Evolutionary conservation across 306 rosid genomes (phyloP), one percentile per base, ranked within the genome.

Genomic region (Medicago arabica): DNA sequence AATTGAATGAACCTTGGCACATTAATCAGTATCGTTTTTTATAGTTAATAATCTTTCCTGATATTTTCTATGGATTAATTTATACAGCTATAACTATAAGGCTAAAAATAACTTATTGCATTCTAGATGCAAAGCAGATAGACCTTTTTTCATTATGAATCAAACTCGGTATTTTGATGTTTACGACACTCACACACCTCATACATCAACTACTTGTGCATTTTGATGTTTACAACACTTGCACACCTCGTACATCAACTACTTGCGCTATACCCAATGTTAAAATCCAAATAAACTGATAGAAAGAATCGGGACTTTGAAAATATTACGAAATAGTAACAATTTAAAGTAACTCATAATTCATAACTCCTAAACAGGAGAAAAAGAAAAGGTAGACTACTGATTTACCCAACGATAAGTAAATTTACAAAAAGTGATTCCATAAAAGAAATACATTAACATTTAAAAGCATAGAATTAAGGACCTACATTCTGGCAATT

Each of bases 401-500:
- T 9, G n/a, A 21, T 57, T 57, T 57, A 8, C 4, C 41, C 16
- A 60, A 6, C 4, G 65, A 15, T n/a, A 60, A 28, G n/a, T 14
- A 28, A 60, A 60, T 6, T 14, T 28, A 60, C 40, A 13, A 58
- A 23, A 38, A 5, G 65, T 59, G 16, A 12, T 59, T 59, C 16
- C 7, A 8, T 3, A 25, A 59, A 25, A 4, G 65, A 59, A 59
- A 58, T 58, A 23, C 14, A 23, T 1, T 25, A 25, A 25, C 2
- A 25, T 25, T 58, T 39, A 59, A 55, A 8, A 25, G 6, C 36
- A 31, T 31, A 31, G 36, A 31, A 59, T 10, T 4, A 3, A 57
- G 5, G 63, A 57, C 38, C 43, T 39, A 57, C 62, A 58, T 59
- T 23, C 9, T 59, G 39, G 65, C 17, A 59, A 59, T 25, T 59